These are phyloP conservation scores for Thielaviopsis punctulata DNA, from an alignment of 2,329 filamentous ascomycete genomes.

Conservation along the genomic window DNA sequence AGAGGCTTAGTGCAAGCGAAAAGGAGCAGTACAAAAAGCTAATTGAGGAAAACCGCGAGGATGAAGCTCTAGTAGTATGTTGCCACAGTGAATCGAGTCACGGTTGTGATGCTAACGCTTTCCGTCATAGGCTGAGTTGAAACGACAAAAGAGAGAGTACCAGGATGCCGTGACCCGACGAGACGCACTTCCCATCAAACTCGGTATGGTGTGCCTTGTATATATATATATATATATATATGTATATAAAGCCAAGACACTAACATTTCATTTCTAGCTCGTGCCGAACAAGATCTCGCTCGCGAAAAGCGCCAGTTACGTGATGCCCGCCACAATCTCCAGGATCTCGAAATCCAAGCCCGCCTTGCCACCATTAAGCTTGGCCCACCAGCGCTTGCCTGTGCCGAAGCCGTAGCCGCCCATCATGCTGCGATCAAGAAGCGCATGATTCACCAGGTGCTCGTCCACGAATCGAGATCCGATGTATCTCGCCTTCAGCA, in stretches of 20 bases:
- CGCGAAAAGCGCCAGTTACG: constrained; percentile 27
- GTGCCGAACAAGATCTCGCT: neutral
- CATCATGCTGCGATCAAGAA: constrained; percentile 7
- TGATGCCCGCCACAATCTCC: constrained; percentile 40
- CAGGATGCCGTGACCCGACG: constrained; percentile 51
- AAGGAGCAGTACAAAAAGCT: constrained; percentile 25
- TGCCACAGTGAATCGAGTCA: neutral
- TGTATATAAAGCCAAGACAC: neutral
- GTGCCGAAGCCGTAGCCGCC: constrained; percentile 1
- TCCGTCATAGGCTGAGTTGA: constrained; percentile 28
- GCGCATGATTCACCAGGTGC: constrained; percentile 31
- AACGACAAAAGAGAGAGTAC: constrained; percentile 45
- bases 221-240: neutral
- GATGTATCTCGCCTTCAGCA: constrained; percentile 54
- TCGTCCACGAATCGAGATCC: constrained; percentile 63
- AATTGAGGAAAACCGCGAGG: constrained; percentile 24
- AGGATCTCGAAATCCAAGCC: constrained; percentile 19
- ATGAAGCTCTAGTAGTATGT: neutral
- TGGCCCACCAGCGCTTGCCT: neutral
- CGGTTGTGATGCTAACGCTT: constrained; percentile 10
- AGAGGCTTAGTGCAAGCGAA: constrained; percentile 19
- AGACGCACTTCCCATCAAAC: constrained; percentile 50
- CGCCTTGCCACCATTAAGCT: constrained; percentile 5
- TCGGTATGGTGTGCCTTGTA: constrained; percentile 33
- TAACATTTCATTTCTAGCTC: neutral